Evolutionary conservation across 2,329 filamentous ascomycete species (phyloP), one percentile per base, ranked within the genome.

Genomic region (Seiridium unicorne): DNA sequence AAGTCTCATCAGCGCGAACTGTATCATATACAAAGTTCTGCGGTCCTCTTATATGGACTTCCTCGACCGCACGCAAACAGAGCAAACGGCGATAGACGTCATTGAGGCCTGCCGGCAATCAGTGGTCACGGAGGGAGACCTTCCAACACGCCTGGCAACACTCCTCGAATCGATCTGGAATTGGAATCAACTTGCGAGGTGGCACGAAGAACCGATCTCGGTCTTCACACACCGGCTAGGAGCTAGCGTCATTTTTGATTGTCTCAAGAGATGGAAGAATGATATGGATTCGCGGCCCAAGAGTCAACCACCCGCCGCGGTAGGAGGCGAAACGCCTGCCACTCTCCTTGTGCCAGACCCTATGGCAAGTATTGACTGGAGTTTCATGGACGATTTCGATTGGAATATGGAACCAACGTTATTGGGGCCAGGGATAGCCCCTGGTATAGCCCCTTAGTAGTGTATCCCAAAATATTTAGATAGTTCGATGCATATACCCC

Each of bases 201-300:
- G 59, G 73, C 76, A 35, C 69, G 78, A 79, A 44, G 70, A 74
- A 49, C 74, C 76, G 7, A 73, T 77, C 0, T 76, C 76, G 1
- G 70, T 72, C 10, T 77, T 79, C 42, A 76, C 77, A 3, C 76
- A 79, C 61, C 77, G 82, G 1, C 74, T 84, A 4, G 76, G 78
- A 13, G 81, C 80, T 3, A 79, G 80, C 55, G 72, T 83, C 38
- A 78, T 78, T 4, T 81, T 81, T 61, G 81, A 80, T 64, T 84
- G 81, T 62, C 70, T 85, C 5, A 70, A 75, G 40, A 70, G 76
- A 42, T 84, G 80, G 78, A 82, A 72, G 59, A 62, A 61, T 38
- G 72, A 71, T 51, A 63, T 65, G 36, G 53, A 61, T 32, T 59
- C 53, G 44, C 62, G 59, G 36, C 32, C 55, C 11, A 60, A 46